Conservation (phyloP, 2,329 filamentous ascomycete species). For the Monilinia aucupariae region DNA sequence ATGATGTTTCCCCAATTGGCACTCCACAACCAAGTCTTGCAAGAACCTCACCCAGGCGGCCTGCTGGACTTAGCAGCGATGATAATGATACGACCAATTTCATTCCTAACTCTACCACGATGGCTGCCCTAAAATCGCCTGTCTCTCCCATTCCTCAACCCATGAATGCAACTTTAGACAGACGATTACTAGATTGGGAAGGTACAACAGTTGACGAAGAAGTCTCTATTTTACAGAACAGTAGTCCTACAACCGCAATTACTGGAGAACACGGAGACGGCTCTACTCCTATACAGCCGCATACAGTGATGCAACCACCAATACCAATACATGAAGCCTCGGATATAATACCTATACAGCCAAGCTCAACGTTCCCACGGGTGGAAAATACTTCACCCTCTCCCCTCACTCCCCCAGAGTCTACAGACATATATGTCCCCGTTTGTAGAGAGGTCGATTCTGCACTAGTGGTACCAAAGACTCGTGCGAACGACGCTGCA, state of each 20-base stretch:
- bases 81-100: slow-evolving; percentile 9
- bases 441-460: slow-evolving; percentile 25
- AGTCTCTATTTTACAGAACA: slow-evolving; percentile 13
- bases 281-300: neutral
- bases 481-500: neutral
- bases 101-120: slow-evolving; percentile 21
- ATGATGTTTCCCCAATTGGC: slow-evolving; percentile 35
- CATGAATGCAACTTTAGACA: slow-evolving; percentile 16
- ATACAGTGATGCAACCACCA: neutral
- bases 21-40: slow-evolving; percentile 27
- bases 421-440: neutral
- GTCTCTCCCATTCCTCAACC: slow-evolving; percentile 28
- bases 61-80: slow-evolving; percentile 24
- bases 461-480: slow-evolving; percentile 19
- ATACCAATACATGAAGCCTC: neutral
- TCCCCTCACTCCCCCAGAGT: neutral
- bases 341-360: neutral
- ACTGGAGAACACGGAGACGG: neutral
- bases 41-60: slow-evolving; percentile 19
- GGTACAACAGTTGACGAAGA: slow-evolving; percentile 13
- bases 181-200: slow-evolving; percentile 22
- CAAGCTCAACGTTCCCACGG: slow-evolving; percentile 16
- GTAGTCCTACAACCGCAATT: slow-evolving; percentile 9
- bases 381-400: neutral
- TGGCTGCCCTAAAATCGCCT: slow-evolving; percentile 25